A percentile compares a stretch with the other conserved stretches of the same genome.
Evolutionary conservation across 129 eudicot species (phyloP).

Genomic region (Dittrichia graveolens): DNA sequence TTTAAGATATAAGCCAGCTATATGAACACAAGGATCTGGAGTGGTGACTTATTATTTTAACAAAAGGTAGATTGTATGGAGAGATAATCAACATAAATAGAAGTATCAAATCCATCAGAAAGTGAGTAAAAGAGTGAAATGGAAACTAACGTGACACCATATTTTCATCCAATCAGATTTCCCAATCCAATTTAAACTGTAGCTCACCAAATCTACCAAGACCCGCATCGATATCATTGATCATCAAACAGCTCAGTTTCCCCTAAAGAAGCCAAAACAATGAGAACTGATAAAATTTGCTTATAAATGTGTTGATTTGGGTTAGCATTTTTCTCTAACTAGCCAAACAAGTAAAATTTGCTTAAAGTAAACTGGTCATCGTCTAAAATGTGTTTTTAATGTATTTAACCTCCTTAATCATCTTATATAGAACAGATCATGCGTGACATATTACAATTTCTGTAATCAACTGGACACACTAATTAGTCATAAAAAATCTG

Average conservation of each 20-base stretch:
- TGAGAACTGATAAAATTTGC: too few species aligned
- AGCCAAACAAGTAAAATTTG: too few species aligned
- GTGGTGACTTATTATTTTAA: not conserved
- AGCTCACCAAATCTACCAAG: constrained; percentile 98
- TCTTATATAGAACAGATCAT: not conserved
- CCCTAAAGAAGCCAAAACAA: constrained; percentile 59
- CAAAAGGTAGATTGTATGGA: constrained; percentile 1
- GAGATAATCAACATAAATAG: constrained; percentile 7
- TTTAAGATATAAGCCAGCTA: constrained; percentile 5
- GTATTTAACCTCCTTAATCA: not conserved
- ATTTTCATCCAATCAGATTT: constrained; percentile 43
- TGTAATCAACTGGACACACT: constrained; percentile 3
- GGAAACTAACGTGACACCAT: constrained; percentile 44
- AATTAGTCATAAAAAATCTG: not conserved
- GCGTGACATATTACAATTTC: not conserved
- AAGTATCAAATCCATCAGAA: constrained; percentile 20
- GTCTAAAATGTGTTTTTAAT: not conserved
- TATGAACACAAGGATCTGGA: constrained; percentile 21
- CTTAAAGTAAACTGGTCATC: not conserved
- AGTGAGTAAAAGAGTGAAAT: constrained; percentile 26
- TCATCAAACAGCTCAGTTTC: constrained; percentile 94
- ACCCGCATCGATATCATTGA: constrained; percentile 97
- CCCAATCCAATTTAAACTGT: constrained; percentile 37
- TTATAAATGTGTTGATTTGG: too few species aligned
- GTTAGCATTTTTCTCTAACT: too few species aligned